A percentile compares a stretch with the other conserved stretches of the same genome.
These are phyloP conservation scores for Thecaphora frezii DNA, from an alignment of 1,284 basidiomycete species.

Conservation along the genomic window DNA sequence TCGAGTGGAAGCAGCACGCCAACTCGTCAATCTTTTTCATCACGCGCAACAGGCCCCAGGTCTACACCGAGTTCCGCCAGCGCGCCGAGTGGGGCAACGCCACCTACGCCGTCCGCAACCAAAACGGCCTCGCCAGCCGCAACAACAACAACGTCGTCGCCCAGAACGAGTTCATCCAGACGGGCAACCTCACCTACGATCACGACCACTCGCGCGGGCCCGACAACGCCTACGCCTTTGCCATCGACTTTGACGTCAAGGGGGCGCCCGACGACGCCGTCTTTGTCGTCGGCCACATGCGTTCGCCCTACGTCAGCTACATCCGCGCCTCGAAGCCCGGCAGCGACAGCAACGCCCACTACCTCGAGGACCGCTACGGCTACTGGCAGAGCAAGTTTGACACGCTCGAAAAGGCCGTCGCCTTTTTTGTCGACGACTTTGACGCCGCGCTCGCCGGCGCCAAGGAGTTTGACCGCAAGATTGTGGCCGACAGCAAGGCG, in stretches of 20 bases:
- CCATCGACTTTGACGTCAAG: conserved; percentile 47
- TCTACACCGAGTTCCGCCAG: conserved; percentile 53
- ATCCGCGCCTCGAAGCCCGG: conserved; percentile 35
- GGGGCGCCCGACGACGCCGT: conserved; percentile 40
- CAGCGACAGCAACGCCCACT: conserved; percentile 35
- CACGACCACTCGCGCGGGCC: conserved; percentile 45
- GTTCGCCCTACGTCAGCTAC: conserved; percentile 51
- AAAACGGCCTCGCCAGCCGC: conserved; percentile 37
- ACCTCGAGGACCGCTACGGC: conserved; percentile 51
- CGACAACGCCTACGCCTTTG: conserved; percentile 52
- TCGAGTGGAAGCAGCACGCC: conserved; percentile 33
- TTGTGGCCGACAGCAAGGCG: conserved; percentile 45
- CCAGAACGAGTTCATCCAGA: conserved; percentile 47
- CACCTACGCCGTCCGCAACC: conserved; percentile 45
- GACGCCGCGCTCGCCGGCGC: conserved; percentile 65
- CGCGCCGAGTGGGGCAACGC: conserved; percentile 56
- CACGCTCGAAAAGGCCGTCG: conserved; percentile 58
- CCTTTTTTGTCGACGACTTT: conserved; percentile 66
- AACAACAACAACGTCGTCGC: conserved; percentile 55
- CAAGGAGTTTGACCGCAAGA: conserved; percentile 55
- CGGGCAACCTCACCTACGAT: conserved; percentile 41
- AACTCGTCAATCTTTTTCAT: conserved; percentile 44
- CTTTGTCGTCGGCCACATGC: conserved; percentile 50
- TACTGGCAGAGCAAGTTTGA: conserved; percentile 51
- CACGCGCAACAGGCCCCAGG: conserved; percentile 40